Base-by-base conservation (phyloP, 2,329 filamentous ascomycete species). In the Coniochaeta sp. region DNA sequence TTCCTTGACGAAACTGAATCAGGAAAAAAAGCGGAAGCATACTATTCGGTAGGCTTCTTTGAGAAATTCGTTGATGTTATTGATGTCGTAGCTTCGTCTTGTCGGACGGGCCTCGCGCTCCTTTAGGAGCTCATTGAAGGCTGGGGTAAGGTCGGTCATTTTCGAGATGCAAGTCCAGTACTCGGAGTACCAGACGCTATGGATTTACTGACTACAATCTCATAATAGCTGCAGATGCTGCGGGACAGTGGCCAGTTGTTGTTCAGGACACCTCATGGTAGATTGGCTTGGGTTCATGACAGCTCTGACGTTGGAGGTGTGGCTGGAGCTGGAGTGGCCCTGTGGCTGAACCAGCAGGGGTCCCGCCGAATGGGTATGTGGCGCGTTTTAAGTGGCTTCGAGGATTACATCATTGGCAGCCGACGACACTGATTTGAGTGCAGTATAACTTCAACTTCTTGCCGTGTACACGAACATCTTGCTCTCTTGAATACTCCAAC, bases 21-120 rank as follows among this genome's bases (percentile, higher is more conserved):
- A 24, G 36, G 14, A 19, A 4, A 6, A 6, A 28, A 16, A 12
- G 38, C 9, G 65, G 67, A 64, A 58, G 73, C 82, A 69, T 78
- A 96, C 93, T 73, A 98, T 97, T 71, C 89, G 86, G 76, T 96
- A 95, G 59, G 95, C 95, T 76, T 98, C 93, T 71, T 93, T 92
- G 36, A 98, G 79, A 71, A 98, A 99, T 68, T 89, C 89, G 72
- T 97, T 90, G 58, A 95, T 82, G 66, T 75, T 81, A 65, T 82
- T 77, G 57, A 79, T 67, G 60, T 72, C 77, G 64, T 79, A 79
- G 64, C 70, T 68, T 54, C 68, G 68, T 59, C 69, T 75, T 14
- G 81, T 79, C 8, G 79, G 75, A 31, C 77, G 76, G 52, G 81
- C 81, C 73, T 83, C 76, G 63, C 84, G 83, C 66, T 80, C 76